Evolutionary conservation across 2,329 filamentous ascomycete species (phyloP), one percentile per base, ranked within the genome.

Genomic region (Rasamsonia emersonii): DNA sequence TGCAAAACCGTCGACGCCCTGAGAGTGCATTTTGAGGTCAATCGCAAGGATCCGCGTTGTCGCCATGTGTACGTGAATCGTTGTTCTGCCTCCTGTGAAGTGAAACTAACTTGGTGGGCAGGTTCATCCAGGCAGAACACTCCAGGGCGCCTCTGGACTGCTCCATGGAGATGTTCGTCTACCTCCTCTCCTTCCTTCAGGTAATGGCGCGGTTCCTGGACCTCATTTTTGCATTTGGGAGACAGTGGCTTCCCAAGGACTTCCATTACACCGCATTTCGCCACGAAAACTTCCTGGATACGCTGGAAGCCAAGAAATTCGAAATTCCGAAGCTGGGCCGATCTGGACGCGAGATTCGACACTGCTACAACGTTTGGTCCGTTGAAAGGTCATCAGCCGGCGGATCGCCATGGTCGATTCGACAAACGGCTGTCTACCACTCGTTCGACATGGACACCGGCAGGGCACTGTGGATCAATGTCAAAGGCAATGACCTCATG

Each of bases 241-340:
- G 13, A 24, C 21, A 18, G n/a, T 24, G 14, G 18, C 30, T 24
- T 15, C 30, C 30, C 6, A 17, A 19, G 4, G 30, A 32, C 23
- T 32, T 32, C 21, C 30, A 32, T 24, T 32, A 32, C 18, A 32
- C 30, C 18, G 26, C 21, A 15, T 32, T 32, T 18, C 19, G 30
- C 24, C 23, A 32, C 18, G 30, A 32, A 19, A 26, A 13, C 17
- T 32, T 26, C 18, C 23, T 32, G 10, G 23, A 32, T n/a, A n/a
- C n/a, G n/a, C n/a, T n/a, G n/a, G n/a, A n/a, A n/a, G n/a, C n/a
- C n/a, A n/a, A n/a, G n/a, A n/a, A n/a, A n/a, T n/a, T n/a, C n/a
- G n/a, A n/a, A n/a, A n/a, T n/a, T n/a, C n/a, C n/a, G n/a, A n/a
- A n/a, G n/a, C n/a, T n/a, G n/a, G n/a, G n/a, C n/a, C n/a, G n/a